These are phyloP conservation scores for Coemansia sp. DNA, from an alignment of 192 early-diverging fungal species.

Conservation along the genomic window DNA sequence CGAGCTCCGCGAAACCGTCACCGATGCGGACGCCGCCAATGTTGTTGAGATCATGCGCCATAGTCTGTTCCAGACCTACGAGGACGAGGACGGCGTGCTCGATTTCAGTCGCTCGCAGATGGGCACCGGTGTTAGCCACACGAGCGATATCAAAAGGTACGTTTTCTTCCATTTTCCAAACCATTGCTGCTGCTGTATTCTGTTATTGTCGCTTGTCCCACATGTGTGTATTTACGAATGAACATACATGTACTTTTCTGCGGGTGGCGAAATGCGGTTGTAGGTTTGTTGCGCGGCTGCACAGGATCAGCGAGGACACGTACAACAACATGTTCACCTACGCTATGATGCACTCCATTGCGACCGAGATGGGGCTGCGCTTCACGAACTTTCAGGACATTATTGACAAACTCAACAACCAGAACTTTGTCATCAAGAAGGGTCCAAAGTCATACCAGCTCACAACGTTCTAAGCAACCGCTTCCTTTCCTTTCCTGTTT, in stretches of 20 bases:
- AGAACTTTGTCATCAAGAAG: conserved; percentile 73
- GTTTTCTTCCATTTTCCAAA: conserved; percentile 1
- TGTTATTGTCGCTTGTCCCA: conserved; percentile 9
- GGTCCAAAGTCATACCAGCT: conserved; percentile 66
- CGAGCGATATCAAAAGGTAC: conserved; percentile 61
- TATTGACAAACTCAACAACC: conserved; percentile 72
- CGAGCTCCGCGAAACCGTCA: conserved; percentile 76
- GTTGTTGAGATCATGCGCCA: conserved; percentile 78
- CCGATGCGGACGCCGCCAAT: conserved; percentile 70
- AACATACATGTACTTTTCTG: background rate
- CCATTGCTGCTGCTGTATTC: background rate
- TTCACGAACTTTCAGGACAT: conserved; percentile 65
- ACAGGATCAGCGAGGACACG: conserved; percentile 58
- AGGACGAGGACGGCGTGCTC: conserved; percentile 59
- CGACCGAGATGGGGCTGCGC: conserved; percentile 56
- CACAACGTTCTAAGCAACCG: conserved; percentile 31
- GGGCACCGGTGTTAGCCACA: conserved; percentile 59
- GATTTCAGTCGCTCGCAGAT: conserved; percentile 65
- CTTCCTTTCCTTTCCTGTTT: background rate
- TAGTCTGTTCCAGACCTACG: conserved; percentile 62
- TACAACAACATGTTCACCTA: conserved; percentile 69
- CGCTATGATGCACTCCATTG: conserved; percentile 64
- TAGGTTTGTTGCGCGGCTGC: conserved; percentile 62
- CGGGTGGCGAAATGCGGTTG: background rate
- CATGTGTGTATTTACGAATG: background rate